Base-by-base conservation (phyloP, 2,329 filamentous ascomycete species). In the Colletotrichum gloeosporioides region DNA sequence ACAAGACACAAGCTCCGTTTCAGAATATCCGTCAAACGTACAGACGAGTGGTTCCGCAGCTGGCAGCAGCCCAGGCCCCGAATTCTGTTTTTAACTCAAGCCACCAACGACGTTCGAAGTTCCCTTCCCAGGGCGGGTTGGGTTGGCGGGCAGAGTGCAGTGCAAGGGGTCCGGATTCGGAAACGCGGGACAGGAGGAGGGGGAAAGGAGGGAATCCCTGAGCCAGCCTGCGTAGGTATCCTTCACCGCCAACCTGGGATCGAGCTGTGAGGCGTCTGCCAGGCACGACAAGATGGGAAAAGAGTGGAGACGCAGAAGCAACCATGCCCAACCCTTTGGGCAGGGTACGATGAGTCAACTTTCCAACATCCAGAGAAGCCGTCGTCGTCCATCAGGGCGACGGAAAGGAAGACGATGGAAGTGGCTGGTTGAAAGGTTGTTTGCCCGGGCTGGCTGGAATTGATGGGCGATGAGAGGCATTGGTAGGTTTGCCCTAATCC, bases 211-310 rank as follows among this genome's bases (percentile, higher is more conserved):
- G 77, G 59, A 73, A 78, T 64, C 36, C 32, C 69, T 67, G 80
- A 77, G 39, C 27, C 32, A 53, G 44, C 44, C 44, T 2, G 44
- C 1, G 44, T 53, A 53, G 44, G 44, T 53, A 53, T 53, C 77
- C 80, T 82, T 80, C 79, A 80, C 77, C 76, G 73, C 75, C 79
- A 74, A 73, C 65, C 74, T 65, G 69, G 76, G 64, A 71, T 53
- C n/a, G 44, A 53, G 44, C 44, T 53, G 44, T 55, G 78, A 75
- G 73, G 75, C 79, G 69, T 59, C 74, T 78, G 66, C 73, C 59
- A 65, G 68, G 77, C 62, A 68, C 70, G 39, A 77, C 34, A 66
- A 44, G 71, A 77, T 62, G 36, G 44, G 39, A 73, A 72, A 78
- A 78, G 77, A 73, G 75, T 71, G 69, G 69, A 69, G 27, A 63